Evolutionary conservation across 129 eudicot species (phyloP).

Genomic region (Centella asiatica): DNA sequence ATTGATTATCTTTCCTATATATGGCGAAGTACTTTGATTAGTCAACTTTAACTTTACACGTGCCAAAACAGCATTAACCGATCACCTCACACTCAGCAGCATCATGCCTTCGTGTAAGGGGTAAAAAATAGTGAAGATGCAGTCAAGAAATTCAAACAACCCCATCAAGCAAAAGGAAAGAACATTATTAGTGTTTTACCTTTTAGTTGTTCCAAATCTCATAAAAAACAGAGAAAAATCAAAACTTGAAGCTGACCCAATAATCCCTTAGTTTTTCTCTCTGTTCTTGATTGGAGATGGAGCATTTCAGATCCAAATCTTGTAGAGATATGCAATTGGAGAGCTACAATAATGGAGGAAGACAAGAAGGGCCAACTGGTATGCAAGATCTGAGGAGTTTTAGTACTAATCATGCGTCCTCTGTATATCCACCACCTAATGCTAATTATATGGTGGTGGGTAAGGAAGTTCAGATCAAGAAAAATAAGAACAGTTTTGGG

Average conservation of each 20-base stretch:
- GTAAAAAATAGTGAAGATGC: neutral
- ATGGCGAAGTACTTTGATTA: too few relatives aligned
- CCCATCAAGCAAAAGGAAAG: neutral
- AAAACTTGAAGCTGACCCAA: neutral
- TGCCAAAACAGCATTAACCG: neutral
- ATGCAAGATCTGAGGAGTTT: constrained; percentile 53
- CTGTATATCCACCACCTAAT: constrained; percentile 8
- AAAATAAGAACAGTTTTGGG: constrained; percentile 9
- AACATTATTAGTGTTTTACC: neutral
- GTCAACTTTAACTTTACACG: neutral
- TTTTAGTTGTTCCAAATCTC: neutral
- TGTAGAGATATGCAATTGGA: constrained; percentile 36
- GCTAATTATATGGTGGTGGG: constrained; percentile 10
- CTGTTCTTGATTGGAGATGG: constrained; percentile 25
- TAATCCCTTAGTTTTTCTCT: neutral
- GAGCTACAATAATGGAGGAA: constrained; percentile 17
- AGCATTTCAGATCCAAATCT: constrained; percentile 59
- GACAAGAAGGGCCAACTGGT: constrained; percentile 26
- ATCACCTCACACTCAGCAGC: constrained; percentile 5
- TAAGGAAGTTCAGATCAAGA: constrained; percentile 18
- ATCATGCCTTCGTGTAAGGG: neutral
- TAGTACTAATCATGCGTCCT: constrained; percentile 32
- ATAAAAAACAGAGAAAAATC: neutral
- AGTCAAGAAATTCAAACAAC: neutral
- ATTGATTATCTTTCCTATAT: too few relatives aligned